These are phyloP conservation scores for Mycena belliarum DNA, from an alignment of 768 basidiomycete genomes.

Conservation along the genomic window DNA sequence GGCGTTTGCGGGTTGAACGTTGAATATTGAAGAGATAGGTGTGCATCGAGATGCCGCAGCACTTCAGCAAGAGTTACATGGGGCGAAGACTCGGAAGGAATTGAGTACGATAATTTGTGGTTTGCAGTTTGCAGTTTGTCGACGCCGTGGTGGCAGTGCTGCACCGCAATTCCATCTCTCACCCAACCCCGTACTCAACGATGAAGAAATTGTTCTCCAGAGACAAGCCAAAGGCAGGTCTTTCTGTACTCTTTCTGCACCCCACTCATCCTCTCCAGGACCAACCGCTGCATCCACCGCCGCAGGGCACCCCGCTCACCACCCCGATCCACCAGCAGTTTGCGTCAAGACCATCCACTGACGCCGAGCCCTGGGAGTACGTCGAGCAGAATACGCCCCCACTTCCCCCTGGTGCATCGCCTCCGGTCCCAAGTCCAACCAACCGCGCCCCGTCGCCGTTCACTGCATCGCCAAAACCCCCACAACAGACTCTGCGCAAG, in stretches of 20 bases:
- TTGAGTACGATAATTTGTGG: too few species aligned
- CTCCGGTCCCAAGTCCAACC: conserved; percentile 38
- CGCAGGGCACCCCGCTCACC: background rate
- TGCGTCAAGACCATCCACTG: conserved; percentile 30
- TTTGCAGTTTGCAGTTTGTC: too few species aligned
- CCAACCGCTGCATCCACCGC: background rate
- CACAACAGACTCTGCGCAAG: conserved; percentile 27
- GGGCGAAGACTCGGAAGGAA: too few species aligned
- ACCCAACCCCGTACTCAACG: background rate
- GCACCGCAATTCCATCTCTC: background rate
- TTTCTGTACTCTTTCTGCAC: conserved; percentile 18
- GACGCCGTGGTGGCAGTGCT: background rate
- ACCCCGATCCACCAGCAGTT: conserved; percentile 43
- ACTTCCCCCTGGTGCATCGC: conserved; percentile 45
- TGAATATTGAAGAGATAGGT: too few species aligned
- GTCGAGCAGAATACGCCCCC: conserved; percentile 32
- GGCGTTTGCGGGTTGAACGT: too few species aligned
- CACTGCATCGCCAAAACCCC: conserved; percentile 30
- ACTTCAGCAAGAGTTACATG: too few species aligned
- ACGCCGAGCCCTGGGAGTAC: conserved; percentile 52
- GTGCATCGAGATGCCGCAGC: too few species aligned
- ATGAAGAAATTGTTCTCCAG: conserved; percentile 67
- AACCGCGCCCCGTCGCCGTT: conserved; percentile 49
- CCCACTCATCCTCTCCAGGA: conserved; percentile 19
- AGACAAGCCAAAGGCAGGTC: conserved; percentile 43